A percentile compares a stretch with the other conserved stretches of the same genome.
Conservation (phyloP, 371 early-diverging fungal species). For the Parasitella parasitica region DNA sequence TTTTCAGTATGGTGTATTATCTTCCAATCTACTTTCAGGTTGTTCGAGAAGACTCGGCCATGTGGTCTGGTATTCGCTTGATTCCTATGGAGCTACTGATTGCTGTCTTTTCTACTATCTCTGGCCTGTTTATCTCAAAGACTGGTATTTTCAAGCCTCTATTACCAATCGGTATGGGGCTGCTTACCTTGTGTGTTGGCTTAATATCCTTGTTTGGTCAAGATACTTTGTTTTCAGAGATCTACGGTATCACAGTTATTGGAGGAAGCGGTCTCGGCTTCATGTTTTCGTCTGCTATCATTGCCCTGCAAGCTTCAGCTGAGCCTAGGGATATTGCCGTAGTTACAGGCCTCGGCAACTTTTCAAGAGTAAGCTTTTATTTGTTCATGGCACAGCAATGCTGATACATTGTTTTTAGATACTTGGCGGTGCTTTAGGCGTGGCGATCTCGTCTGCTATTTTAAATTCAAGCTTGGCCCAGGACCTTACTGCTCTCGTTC, state of each 20-base stretch:
- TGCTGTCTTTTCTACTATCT: conserved; percentile 31
- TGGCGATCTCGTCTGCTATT: conserved; percentile 39
- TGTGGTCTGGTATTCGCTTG: conserved; percentile 53
- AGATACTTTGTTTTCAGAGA: conserved; percentile 29
- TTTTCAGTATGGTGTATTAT: conserved; percentile 56
- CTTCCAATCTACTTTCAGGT: conserved; percentile 84
- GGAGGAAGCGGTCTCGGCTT: conserved; percentile 27
- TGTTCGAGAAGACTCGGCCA: conserved; percentile 55
- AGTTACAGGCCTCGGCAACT: conserved; percentile 47
- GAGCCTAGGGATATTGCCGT: conserved; percentile 47
- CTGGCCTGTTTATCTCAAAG: conserved; percentile 48
- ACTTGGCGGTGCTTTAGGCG: conserved; percentile 52
- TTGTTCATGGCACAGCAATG: conserved; percentile 5
- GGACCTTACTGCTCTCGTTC: conserved; percentile 25
- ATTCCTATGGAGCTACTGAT: conserved; percentile 55
- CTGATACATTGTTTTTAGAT: conserved; percentile 13
- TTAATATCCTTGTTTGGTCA: conserved; percentile 29
- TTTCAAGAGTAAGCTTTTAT: too few relatives aligned
- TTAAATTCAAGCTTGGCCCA: conserved; percentile 34
- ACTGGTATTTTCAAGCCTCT: conserved; percentile 51
- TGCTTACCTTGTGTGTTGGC: conserved; percentile 36
- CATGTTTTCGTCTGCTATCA: conserved; percentile 41
- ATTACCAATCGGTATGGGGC: conserved; percentile 36
- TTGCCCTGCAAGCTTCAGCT: conserved; percentile 46
- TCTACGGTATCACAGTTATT: conserved; percentile 43